Evolutionary conservation across 1,284 basidiomycete genomes (phyloP).

Genomic region (Cronartium ribicola): DNA sequence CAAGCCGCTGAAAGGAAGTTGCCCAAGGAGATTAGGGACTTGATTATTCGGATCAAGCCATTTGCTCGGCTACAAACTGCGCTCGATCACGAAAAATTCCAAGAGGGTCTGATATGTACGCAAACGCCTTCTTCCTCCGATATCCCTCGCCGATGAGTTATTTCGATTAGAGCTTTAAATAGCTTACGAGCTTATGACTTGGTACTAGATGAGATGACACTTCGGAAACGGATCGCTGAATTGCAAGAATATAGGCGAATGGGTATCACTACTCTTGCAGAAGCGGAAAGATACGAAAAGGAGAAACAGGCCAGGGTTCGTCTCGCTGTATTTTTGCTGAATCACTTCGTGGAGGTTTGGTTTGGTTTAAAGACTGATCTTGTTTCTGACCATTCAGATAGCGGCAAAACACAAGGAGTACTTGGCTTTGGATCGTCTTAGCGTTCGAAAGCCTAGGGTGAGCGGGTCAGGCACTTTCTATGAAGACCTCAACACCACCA

Average conservation of each 20-base stretch:
- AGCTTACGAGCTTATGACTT: conserved; percentile 2
- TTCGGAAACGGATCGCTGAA: conserved; percentile 79
- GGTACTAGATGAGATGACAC: conserved; percentile 68
- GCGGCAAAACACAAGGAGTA: conserved; percentile 20
- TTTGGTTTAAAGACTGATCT: conserved; percentile 10
- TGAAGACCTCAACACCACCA: not conserved
- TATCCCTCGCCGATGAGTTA: no score
- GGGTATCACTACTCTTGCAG: conserved; percentile 73
- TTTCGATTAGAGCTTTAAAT: not conserved
- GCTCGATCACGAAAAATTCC: conserved; percentile 82
- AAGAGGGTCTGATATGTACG: conserved; percentile 82
- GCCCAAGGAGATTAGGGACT: conserved; percentile 83
- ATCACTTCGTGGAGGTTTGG: not conserved
- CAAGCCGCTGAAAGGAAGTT: conserved; percentile 85
- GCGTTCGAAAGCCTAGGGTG: conserved; percentile 48
- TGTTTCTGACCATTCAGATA: conserved; percentile 8
- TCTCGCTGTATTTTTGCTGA: conserved; percentile 48
- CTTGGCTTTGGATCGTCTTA: conserved; percentile 45
- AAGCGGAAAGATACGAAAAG: conserved; percentile 78
- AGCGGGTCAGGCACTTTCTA: conserved; percentile 27
- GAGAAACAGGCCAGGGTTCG: conserved; percentile 69
- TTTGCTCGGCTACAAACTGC: conserved; percentile 89
- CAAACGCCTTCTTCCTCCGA: conserved; percentile 32
- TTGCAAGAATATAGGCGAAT: conserved; percentile 80
- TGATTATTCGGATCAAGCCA: conserved; percentile 80